Evolutionary conservation across 495 filamentous ascomycete genomes (phyloP), one percentile per base, ranked within the genome.

Genomic region (Penicillium bialowiezense): DNA sequence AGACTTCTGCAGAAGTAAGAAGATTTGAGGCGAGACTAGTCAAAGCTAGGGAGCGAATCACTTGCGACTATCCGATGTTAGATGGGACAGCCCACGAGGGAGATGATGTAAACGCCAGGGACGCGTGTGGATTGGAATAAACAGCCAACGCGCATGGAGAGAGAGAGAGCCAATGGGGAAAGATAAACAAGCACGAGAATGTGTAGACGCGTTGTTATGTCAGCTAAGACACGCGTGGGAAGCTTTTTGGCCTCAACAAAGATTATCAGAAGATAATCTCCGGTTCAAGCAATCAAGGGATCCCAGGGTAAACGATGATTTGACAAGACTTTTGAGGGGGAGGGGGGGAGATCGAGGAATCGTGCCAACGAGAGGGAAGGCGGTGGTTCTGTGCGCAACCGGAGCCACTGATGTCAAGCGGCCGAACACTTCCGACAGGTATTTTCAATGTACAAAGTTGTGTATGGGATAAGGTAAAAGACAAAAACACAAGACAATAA

Each of bases 321-420:
- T 58, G 68, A 51, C 44, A 42, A 41, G 55, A 51, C 51, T 53
- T 60, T 43, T 44, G 51, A 49, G 48, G 51, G 39, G 43, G 52
- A 46, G 54, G 48, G 56, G 55, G 54, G 42, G 35, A 48, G 52
- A 43, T 44, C 29, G 49, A 58, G 51, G 36, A 38, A 55, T 24
- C 56, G 49, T 60, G 56, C 64, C 67, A 70, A 64, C 62, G 54
- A 62, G 48, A 45, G 54, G 51, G 50, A 56, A 50, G 48, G 54
- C 38, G 43, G 43, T 45, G 43, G 50, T 37, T 55, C 53, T 54
- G 44, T 56, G 49, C 53, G 59, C 56, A 48, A 55, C 51, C 45
- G 62, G 55, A 54, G 63, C 58, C 61, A 52, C 65, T 66, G 61
- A 69, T 68, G 64, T 65, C 62, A 66, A 50, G 54, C 40, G 24